A percentile compares a stretch with the other conserved stretches of the same genome.
Evolutionary conservation across 1,284 basidiomycete genomes (phyloP).

Genomic region (Tremellales sp.): DNA sequence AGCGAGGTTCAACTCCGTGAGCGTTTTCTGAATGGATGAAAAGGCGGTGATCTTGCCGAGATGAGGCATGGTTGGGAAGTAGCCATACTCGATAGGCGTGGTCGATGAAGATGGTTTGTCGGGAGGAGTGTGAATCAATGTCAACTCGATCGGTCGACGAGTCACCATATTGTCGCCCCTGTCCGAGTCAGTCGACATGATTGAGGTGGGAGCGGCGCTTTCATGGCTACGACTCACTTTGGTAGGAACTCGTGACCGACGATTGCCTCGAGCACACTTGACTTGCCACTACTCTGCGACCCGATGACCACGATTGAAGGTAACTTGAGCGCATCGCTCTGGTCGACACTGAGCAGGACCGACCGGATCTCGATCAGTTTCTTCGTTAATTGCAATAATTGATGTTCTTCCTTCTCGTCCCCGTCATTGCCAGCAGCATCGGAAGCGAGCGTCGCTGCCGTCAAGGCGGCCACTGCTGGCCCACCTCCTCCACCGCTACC

Average conservation of each 20-base stretch:
- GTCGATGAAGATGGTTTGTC: constrained; percentile 52
- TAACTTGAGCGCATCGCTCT: constrained; percentile 86
- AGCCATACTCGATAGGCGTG: constrained; percentile 78
- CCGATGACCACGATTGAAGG: constrained; percentile 98
- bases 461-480: constrained; percentile 23
- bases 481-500: constrained; percentile 21
- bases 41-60: constrained; percentile 89
- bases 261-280: constrained; percentile 93
- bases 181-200: constrained; percentile 11
- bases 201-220: not conserved
- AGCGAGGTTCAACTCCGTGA: constrained; percentile 92
- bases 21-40: constrained; percentile 78
- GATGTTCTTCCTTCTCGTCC: constrained; percentile 34
- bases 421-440: constrained; percentile 5
- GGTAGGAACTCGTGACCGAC: constrained; percentile 98
- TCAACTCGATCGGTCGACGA: constrained; percentile 93
- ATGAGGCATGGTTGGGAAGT: constrained; percentile 68
- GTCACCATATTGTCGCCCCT: constrained; percentile 99
- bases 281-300: constrained; percentile 97
- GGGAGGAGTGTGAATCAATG: constrained; percentile 82
- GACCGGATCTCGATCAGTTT: constrained; percentile 95
- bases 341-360: constrained; percentile 91
- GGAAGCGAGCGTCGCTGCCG: constrained; percentile 3
- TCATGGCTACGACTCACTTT: constrained; percentile 60
- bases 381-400: constrained; percentile 81